phyloP scores from a whole-genome alignment of 2,329 filamentous ascomycete species.

The Microsporum ferrugineum region DNA sequence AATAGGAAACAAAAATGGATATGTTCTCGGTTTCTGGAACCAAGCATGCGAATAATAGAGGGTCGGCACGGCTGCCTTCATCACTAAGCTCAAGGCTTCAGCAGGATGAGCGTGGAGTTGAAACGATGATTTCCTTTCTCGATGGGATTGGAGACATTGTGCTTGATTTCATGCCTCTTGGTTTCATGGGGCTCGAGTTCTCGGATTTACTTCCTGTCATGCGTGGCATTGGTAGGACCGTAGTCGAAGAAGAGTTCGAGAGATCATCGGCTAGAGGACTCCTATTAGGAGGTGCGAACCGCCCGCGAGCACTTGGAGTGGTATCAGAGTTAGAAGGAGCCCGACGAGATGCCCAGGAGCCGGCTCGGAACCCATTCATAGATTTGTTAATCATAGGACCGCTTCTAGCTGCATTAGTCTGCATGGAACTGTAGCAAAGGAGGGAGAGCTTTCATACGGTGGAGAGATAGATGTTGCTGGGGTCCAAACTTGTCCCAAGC shows the following conservation, averaged over 20 bases:
- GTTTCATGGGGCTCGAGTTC: constrained; percentile 33
- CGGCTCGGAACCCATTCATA: constrained; percentile 24
- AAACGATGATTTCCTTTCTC: constrained; percentile 28
- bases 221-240: constrained; percentile 23
- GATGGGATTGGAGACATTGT: constrained; percentile 30
- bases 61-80: background rate
- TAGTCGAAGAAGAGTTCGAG: constrained; percentile 28
- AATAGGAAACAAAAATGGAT: background rate
- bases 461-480: constrained; percentile 40
- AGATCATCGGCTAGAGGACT: constrained; percentile 24
- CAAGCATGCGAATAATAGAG: background rate
- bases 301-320: constrained; percentile 27
- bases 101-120: constrained; percentile 26
- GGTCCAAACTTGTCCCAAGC: constrained; percentile 33
- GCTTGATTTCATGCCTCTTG: constrained; percentile 21
- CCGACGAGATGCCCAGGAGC: constrained; percentile 29
- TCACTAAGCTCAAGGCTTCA: constrained; percentile 8
- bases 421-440: background rate
- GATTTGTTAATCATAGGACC: constrained; percentile 31
- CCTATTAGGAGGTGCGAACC: constrained; percentile 19
- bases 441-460: constrained; percentile 28
- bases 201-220: constrained; percentile 24
- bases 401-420: constrained; percentile 25
- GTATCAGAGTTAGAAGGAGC: constrained; percentile 30
- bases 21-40: too few relatives aligned